phyloP scores from a whole-genome alignment of 257 asterid genomes.

The Solanum ossicruentum region DNA sequence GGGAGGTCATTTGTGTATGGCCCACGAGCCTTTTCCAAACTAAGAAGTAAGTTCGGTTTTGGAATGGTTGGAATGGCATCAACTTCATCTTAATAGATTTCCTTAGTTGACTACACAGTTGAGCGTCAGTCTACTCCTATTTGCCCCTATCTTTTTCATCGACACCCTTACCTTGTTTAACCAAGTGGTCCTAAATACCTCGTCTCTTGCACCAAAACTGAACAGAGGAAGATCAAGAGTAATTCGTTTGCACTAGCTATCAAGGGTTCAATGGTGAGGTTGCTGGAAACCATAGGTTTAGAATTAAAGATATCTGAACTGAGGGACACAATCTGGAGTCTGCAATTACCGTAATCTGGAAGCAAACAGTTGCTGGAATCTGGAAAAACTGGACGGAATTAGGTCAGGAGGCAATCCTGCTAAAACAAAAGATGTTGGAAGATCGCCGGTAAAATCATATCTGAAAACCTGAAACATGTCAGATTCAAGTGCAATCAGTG shows the following conservation, averaged over 20 bases:
- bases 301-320: not conserved
- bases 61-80: not conserved
- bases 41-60: not conserved
- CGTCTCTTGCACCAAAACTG: not conserved
- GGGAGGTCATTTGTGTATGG: not conserved
- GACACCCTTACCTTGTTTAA: not conserved
- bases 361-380: not conserved
- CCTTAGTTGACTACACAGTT: not conserved
- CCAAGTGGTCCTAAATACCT: not conserved
- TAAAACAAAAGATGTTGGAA: no score
- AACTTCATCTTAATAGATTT: not conserved
- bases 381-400: not conserved
- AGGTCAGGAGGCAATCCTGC: no score
- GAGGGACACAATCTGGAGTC: not conserved
- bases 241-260: not conserved
- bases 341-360: not conserved
- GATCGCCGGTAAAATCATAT: no score
- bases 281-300: not conserved
- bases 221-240: not conserved
- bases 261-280: not conserved
- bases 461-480: no score
- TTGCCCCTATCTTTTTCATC: not conserved
- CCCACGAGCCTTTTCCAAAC: not conserved
- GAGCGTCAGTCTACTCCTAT: not conserved
- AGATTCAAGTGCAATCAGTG: no score